Base-by-base conservation (phyloP, 2,329 filamentous ascomycete genomes). In the Paracoccidioides brasiliensis region DNA sequence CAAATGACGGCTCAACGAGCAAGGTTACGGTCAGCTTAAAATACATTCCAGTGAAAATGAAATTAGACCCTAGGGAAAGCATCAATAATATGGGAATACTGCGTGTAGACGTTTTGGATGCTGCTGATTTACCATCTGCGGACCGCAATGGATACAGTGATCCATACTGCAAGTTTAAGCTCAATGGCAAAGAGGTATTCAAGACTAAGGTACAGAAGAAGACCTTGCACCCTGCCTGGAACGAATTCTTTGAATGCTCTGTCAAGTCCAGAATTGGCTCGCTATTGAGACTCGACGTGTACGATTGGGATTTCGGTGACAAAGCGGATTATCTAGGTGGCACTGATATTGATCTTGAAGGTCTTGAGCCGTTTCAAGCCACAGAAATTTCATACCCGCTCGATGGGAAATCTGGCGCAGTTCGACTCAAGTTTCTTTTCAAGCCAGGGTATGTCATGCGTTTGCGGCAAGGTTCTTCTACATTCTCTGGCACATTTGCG, bases 11-110 rank as follows among this genome's bases (percentile, higher is more conserved):
- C 53, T 79, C 80, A 57, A 72, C 84, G 32, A 90, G 82, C 74
- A 90, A 83, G 66, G 79, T 98, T 67, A 94, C 85, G 62, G 86
- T 98, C 67, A 94, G 87, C 74, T 80, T 96, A 66, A 95, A 95
- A 71, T 98, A 95, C 68, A 83, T 98, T 30, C 93, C 93, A 0
- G 84, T 97, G 58, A 83, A 88, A 74, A 98, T 98, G 93, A 77
- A 83, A 56, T 85, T 98, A 51, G 90, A 98, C 65, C 87, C 93
- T 0, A 89, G 84, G 64, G 93, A 98, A 72, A 96, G 90, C 66
- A 95, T 98, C 78, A 97, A 96, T 80, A 98, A 98, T 72, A 95
- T 95, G 82, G 93, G 93, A 57, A 90, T 84, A 57, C 83, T 98
- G 28, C 87, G 90, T 22, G 88, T 98, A n/a, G 90, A 97, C 64